Percentiles rank a stretch among this genome's conserved stretches.
Conservation (phyloP, 495 filamentous ascomycete genomes). For the Penicillium fimorum region DNA sequence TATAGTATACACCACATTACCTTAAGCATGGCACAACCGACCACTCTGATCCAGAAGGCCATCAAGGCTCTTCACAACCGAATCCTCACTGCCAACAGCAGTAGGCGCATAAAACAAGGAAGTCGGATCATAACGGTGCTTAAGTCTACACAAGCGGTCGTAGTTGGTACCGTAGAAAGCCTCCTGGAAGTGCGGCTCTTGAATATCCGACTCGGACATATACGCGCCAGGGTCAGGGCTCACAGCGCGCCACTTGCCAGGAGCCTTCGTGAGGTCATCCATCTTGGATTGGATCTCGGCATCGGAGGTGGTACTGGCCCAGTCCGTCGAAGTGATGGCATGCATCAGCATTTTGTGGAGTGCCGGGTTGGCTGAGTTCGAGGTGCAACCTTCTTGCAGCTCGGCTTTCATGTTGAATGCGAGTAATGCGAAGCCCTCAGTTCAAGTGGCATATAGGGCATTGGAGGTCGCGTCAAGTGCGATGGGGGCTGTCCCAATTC, state of each 20-base stretch:
- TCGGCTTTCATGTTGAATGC: conserved; percentile 52
- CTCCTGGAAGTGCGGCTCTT: conserved; percentile 61
- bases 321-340: conserved; percentile 42
- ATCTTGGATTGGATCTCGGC: conserved; percentile 21
- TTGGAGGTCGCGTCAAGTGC: conserved; percentile 44
- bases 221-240: conserved; percentile 37
- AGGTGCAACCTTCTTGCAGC: conserved; percentile 20
- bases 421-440: conserved; percentile 42
- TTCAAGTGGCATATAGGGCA: conserved; percentile 44
- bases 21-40: conserved; percentile 31
- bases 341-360: conserved; percentile 55
- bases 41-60: conserved; percentile 38
- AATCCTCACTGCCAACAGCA: conserved; percentile 54
- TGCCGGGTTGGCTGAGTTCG: conserved; percentile 53
- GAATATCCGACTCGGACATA: conserved; percentile 49
- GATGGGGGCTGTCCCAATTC: conserved; percentile 40
- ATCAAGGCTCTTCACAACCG: conserved; percentile 36
- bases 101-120: conserved; percentile 55
- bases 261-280: conserved; percentile 35
- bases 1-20: neutral
- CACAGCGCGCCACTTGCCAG: conserved; percentile 51
- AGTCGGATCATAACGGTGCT: conserved; percentile 55
- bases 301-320: conserved; percentile 20
- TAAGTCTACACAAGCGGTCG: conserved; percentile 45
- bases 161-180: conserved; percentile 63